A percentile compares a stretch with the other conserved stretches of the same genome.
These are phyloP conservation scores for Silene uniflora DNA, from an alignment of 148 eudicot species.

Conservation along the genomic window DNA sequence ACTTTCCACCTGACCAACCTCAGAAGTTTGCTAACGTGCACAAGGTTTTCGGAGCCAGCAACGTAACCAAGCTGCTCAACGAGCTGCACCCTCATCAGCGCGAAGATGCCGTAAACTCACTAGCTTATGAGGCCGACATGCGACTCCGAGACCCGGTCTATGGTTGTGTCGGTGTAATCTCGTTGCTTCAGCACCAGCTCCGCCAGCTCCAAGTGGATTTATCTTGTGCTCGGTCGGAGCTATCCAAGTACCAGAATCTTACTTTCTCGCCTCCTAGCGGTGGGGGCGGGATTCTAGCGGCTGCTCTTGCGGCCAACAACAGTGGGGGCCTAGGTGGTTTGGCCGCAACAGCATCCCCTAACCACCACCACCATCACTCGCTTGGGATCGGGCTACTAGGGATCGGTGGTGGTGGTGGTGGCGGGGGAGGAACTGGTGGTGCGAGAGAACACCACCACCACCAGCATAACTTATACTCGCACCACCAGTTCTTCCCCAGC, in stretches of 20 bases:
- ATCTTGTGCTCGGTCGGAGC: constrained; percentile 65
- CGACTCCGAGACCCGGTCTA: constrained; percentile 85
- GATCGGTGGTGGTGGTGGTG: constrained; percentile 24
- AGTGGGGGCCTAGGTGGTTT: neutral
- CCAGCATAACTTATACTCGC: constrained; percentile 26
- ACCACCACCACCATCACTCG: constrained; percentile 25
- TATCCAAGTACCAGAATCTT: constrained; percentile 64
- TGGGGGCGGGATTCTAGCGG: constrained; percentile 30
- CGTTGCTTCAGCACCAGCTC: constrained; percentile 82
- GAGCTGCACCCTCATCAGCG: constrained; percentile 83
- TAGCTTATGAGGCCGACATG: constrained; percentile 88
- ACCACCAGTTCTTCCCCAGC: constrained; percentile 68
- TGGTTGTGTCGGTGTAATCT: constrained; percentile 84
- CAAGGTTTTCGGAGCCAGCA: constrained; percentile 84
- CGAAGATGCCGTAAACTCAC: constrained; percentile 81
- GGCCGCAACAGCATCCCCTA: neutral
- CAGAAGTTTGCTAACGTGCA: constrained; percentile 83
- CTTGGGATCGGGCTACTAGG: constrained; percentile 29
- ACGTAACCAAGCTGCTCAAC: constrained; percentile 74
- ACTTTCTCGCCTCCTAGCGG: constrained; percentile 21
- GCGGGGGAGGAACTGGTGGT: constrained; percentile 17
- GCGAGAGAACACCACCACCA: constrained; percentile 19
- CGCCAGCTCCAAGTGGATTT: constrained; percentile 77
- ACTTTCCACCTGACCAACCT: constrained; percentile 86
- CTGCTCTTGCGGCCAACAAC: constrained; percentile 14